Evolutionary conservation across 768 basidiomycete genomes (phyloP), one percentile per base, ranked within the genome.

Genomic region (Suillus alpinus): DNA sequence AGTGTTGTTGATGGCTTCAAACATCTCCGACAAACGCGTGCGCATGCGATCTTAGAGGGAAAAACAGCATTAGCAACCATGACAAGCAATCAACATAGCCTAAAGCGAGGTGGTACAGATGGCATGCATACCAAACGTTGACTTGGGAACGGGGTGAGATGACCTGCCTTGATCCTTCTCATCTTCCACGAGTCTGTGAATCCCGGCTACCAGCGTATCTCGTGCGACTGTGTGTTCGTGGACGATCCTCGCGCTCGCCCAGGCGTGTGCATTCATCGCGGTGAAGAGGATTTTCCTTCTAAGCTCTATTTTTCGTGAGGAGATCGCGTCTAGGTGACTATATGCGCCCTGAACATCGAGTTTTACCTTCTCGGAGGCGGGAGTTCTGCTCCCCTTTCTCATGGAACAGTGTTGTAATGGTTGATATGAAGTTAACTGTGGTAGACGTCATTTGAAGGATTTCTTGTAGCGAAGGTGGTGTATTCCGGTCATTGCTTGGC

Each of bases 151-250:
- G 20, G 57, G 57, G 40, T 39, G 62, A 67, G 73, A 72, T 43
- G 62, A 74, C 75, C 66, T 76, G 75, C 73, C 73, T 74, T 75
- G 72, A 52, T 74, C 73, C 56, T 61, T 60, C 43, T 67, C 66
- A 3, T 61, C 63, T 40, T 57, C 37, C 36, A 71, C 16, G 57
- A 76, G 13, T 0, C 2, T 64, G n/a, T 67, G 59, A 46, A 73
- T 59, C 0, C 53, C 69, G 12, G 37, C 36, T 16, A 41, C 51
- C 4, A 74, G 59, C n/a, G 29, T 39, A 0, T 41, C 58, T n/a
- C 70, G 65, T 2, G 63, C 63, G 0, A 36, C 12, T 40, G 62
- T 43, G 32, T 60, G 56, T 36, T 73, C 73, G 6, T 64, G 62
- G 18, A 53, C 40, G 13, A 69, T 26, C 0, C 72, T 69, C 5